phyloP scores from a whole-genome alignment of 257 asterid species.

The Marsdenia floribunda region DNA sequence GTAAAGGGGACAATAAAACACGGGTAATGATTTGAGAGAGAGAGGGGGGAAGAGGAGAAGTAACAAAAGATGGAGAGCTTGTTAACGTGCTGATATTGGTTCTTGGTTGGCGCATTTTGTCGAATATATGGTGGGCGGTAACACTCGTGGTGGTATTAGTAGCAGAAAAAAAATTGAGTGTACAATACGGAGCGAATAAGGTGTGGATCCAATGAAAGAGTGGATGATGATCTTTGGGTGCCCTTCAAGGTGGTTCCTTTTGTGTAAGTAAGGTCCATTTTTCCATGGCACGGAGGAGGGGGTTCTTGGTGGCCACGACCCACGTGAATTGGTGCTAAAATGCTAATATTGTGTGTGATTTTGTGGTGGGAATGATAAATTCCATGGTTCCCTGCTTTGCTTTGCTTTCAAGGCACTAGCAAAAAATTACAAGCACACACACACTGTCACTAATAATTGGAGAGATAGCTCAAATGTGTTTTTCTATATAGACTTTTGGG shows the following conservation, averaged over 20 bases:
- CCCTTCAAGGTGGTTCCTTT: background rate
- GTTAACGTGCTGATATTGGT: slow-evolving; percentile 6
- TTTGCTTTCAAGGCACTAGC: slow-evolving; percentile 5
- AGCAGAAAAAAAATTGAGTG: slow-evolving; percentile 5
- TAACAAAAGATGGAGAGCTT: background rate
- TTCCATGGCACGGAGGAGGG: background rate
- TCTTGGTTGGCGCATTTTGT: slow-evolving; percentile 38
- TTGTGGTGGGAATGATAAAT: background rate
- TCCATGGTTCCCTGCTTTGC: background rate
- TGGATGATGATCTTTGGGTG: slow-evolving; percentile 11
- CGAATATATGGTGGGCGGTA: slow-evolving; percentile 37
- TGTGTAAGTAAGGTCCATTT: background rate
- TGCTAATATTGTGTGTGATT: background rate
- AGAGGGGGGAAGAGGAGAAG: background rate
- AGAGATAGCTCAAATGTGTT: too few relatives aligned
- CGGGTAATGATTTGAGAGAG: slow-evolving; percentile 40
- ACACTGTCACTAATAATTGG: background rate
- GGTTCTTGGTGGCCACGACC: background rate
- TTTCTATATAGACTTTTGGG: background rate
- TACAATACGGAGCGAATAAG: slow-evolving; percentile 16
- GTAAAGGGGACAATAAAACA: slow-evolving; percentile 49
- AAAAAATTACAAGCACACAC: background rate
- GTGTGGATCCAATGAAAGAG: slow-evolving; percentile 15
- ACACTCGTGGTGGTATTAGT: background rate
- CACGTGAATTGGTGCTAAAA: background rate